Evolutionary conservation across 2,329 filamentous ascomycete species (phyloP).

Genomic region (Talaromyces funiculosus): DNA sequence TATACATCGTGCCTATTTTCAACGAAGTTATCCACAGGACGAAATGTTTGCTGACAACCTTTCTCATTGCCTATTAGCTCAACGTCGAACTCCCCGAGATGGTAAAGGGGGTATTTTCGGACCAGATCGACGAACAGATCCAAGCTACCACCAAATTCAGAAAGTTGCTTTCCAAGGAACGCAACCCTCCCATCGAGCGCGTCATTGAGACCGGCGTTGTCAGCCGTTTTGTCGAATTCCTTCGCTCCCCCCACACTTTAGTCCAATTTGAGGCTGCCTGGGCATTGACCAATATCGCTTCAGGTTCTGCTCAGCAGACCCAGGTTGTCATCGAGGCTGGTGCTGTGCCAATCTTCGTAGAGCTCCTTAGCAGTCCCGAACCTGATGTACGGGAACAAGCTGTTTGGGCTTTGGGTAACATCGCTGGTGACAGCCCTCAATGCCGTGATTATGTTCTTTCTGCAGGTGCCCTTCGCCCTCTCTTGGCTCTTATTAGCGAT

Average conservation of each 20-base stretch:
- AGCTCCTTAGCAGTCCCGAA: conserved; percentile 90
- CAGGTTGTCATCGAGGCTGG: conserved; percentile 98
- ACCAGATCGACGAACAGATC: conserved; percentile 97
- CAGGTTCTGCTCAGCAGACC: conserved; percentile 92
- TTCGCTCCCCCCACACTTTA: conserved; percentile 92
- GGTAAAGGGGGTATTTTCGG: conserved; percentile 96
- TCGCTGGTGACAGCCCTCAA: conserved; percentile 94
- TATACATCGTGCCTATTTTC: background rate
- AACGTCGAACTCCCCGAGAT: conserved; percentile 98
- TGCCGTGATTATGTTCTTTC: conserved; percentile 95
- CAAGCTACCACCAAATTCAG: conserved; percentile 97
- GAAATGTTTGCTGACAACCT: conserved; percentile 19
- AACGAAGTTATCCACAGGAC: background rate
- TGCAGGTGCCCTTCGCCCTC: conserved; percentile 82
- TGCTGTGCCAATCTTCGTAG: conserved; percentile 96
- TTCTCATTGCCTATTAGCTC: conserved; percentile 54
- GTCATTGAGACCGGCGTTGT: conserved; percentile 99
- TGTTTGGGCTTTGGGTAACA: conserved; percentile 97
- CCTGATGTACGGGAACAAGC: conserved; percentile 97
- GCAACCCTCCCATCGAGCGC: conserved; percentile 97
- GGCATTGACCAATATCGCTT: conserved; percentile 98
- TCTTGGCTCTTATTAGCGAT: conserved; percentile 85
- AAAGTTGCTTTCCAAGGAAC: conserved; percentile 96
- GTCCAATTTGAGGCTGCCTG: conserved; percentile 99
- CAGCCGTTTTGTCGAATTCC: conserved; percentile 94